These are phyloP conservation scores for Aspergillus sclerotialis DNA, from an alignment of 2,329 filamentous ascomycete genomes.

Conservation along the genomic window DNA sequence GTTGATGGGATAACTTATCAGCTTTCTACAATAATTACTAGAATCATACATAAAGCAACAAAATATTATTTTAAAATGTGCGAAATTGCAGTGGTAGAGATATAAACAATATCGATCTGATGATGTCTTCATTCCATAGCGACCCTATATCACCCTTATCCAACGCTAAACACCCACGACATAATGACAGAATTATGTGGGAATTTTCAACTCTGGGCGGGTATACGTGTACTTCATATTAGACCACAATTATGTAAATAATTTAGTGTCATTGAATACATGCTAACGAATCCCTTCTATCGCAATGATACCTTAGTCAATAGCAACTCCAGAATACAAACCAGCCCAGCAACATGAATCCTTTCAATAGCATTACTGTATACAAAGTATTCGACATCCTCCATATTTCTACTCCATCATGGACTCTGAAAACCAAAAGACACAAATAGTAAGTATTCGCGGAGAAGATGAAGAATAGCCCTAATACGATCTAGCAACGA, in stretches of 20 bases:
- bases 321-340: no score
- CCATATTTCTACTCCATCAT: not conserved
- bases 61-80: no score
- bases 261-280: no score
- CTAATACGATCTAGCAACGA: no score
- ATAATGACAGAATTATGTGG: not conserved
- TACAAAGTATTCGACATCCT: not conserved
- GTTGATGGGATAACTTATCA: no score
- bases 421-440: not conserved
- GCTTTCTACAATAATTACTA: no score
- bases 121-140: not conserved
- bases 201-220: no score
- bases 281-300: no score
- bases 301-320: no score
- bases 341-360: not conserved
- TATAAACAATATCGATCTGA: not conserved
- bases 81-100: not conserved
- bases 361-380: not conserved
- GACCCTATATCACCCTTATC: not conserved
- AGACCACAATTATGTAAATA: not conserved
- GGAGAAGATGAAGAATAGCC: slow-evolving; percentile 9
- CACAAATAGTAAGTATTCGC: slow-evolving; percentile 11
- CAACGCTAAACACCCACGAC: not conserved
- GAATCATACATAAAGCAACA: no score
- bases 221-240: no score